Evolutionary conservation across 306 rosid species (phyloP).

Genomic region (Sphenostylis stenocarpa): DNA sequence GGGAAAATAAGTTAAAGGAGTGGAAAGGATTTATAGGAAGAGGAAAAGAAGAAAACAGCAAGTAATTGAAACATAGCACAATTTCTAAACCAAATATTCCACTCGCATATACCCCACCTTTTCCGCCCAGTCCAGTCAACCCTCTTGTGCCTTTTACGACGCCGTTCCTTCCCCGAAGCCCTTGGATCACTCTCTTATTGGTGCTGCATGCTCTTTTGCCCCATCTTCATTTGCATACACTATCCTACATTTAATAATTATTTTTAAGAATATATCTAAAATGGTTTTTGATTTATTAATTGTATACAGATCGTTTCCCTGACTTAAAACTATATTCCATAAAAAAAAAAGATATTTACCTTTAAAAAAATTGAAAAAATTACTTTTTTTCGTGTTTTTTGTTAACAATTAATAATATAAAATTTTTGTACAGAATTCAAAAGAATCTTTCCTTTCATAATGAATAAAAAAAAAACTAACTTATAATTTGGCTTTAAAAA

Average conservation of each 20-base stretch:
- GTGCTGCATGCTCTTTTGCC: neutral
- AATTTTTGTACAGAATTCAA: too few relatives aligned
- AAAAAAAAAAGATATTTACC: too few relatives aligned
- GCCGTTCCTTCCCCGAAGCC: slow-evolving; percentile 4
- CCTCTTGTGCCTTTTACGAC: slow-evolving; percentile 12
- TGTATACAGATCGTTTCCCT: too few relatives aligned
- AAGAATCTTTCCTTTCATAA: too few relatives aligned
- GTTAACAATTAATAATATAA: neutral
- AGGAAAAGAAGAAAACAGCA: neutral
- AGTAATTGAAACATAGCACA: neutral
- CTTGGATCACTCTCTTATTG: neutral
- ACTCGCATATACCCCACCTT: slow-evolving; percentile 26
- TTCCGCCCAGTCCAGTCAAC: neutral
- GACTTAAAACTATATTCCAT: too few relatives aligned
- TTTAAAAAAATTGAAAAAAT: too few relatives aligned
- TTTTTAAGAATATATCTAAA: too few relatives aligned
- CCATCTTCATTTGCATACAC: too few relatives aligned
- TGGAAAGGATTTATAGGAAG: slow-evolving; percentile 26
- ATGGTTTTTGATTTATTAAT: too few relatives aligned
- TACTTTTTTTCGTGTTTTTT: too few relatives aligned
- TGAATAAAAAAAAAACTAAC: too few relatives aligned
- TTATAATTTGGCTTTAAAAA: neutral
- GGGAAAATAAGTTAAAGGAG: neutral
- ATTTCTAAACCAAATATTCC: slow-evolving; percentile 27
- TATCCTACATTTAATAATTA: too few relatives aligned